Conservation (phyloP, 2,329 filamentous ascomycete genomes). For the Penicillium sp. region DNA sequence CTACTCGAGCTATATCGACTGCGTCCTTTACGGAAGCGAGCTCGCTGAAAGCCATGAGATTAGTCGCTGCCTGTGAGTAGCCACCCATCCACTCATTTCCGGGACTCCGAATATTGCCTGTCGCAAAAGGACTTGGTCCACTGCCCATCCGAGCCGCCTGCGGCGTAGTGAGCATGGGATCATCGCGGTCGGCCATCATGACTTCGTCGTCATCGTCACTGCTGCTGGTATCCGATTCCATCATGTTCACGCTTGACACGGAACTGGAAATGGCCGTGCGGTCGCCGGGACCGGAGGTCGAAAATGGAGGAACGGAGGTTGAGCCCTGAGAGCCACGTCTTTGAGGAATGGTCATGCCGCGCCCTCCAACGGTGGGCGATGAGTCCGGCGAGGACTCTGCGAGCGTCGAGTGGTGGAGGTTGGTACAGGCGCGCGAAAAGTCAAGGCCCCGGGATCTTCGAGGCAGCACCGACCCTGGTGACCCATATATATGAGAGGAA, state of each 20-base stretch:
- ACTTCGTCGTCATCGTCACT: conserved; percentile 55
- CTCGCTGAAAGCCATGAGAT: conserved; percentile 69
- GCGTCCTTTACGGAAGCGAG: conserved; percentile 53
- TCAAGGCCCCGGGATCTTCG: conserved; percentile 85
- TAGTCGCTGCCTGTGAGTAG: conserved; percentile 64
- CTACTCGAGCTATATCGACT: conserved; percentile 64
- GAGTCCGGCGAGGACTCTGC: conserved; percentile 87
- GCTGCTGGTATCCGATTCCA: conserved; percentile 73
- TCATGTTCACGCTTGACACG: conserved; percentile 70
- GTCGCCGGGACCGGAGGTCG: conserved; percentile 64
- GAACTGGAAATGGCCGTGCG: conserved; percentile 72
- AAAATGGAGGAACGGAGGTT: conserved; percentile 59
- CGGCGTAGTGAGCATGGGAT: conserved; percentile 70
- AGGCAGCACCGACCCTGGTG: conserved; percentile 80
- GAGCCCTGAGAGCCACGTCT: conserved; percentile 58
- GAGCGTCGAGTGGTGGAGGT: conserved; percentile 89
- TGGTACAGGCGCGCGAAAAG: conserved; percentile 88
- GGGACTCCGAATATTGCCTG: conserved; percentile 48
- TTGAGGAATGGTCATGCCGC: conserved; percentile 57
- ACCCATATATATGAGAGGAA: conserved; percentile 75
- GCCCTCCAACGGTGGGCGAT: conserved; percentile 74
- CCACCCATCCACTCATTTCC: conserved; percentile 60
- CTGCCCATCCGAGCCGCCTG: conserved; percentile 60
- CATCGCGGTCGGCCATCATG: conserved; percentile 67
- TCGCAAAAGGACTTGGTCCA: conserved; percentile 43